phyloP scores from a whole-genome alignment of 2,329 filamentous ascomycete genomes.

The Paracoccidioides brasiliensis region DNA sequence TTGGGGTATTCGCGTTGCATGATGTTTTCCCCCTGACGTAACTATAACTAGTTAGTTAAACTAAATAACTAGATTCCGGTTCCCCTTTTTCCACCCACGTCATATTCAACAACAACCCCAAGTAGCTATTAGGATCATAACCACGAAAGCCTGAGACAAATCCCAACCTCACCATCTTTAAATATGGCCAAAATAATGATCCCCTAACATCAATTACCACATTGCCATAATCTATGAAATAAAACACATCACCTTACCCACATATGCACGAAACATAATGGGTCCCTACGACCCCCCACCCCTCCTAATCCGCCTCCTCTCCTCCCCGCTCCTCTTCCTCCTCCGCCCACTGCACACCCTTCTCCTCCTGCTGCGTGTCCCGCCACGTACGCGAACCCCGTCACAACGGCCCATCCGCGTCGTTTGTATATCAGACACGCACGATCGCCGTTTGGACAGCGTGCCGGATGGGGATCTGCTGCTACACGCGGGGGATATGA shows the following conservation, averaged over 20 bases:
- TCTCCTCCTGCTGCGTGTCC: slow-evolving; percentile 54
- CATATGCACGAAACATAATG: slow-evolving; percentile 13
- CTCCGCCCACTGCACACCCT: slow-evolving; percentile 50
- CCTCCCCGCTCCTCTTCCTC: slow-evolving; percentile 54
- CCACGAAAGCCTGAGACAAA: no score
- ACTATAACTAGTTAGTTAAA: no score
- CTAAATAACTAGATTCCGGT: no score
- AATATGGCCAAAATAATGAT: no score
- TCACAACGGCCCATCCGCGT: slow-evolving; percentile 50
- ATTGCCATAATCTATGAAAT: neutral
- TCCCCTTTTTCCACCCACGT: no score
- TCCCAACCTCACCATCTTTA: no score
- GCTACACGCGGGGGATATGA: slow-evolving; percentile 80
- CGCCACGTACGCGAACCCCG: slow-evolving; percentile 46
- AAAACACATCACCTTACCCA: neutral
- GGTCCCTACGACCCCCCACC: slow-evolving; percentile 38
- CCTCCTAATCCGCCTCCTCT: slow-evolving; percentile 49
- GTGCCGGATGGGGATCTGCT: slow-evolving; percentile 65
- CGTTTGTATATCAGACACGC: slow-evolving; percentile 85
- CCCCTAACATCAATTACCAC: no score
- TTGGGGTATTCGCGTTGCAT: no score
- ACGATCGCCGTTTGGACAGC: slow-evolving; percentile 41
- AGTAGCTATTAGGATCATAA: no score
- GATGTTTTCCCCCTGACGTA: no score
- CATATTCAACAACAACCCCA: no score